A percentile compares a stretch with the other conserved stretches of the same genome.
Conservation (phyloP, 352 stramenopile genomes). For the Blastocystis sp. region DNA sequence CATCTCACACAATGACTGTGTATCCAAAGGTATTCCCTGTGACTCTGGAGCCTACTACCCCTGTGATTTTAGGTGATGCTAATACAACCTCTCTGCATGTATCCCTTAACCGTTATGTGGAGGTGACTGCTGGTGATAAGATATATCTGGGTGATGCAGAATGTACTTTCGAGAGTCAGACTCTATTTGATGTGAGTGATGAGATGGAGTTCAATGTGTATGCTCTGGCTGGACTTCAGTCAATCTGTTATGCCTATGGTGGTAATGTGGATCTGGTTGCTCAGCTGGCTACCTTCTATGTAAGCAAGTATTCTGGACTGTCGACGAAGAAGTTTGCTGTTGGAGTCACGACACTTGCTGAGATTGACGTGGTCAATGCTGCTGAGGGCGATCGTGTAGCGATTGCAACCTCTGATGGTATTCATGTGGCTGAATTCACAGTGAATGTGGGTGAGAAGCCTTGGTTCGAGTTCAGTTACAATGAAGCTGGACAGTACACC, state of each 20-base stretch:
- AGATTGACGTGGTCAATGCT: slow-evolving; percentile 26
- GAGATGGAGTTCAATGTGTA: neutral
- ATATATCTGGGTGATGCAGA: neutral
- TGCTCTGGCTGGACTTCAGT: slow-evolving; percentile 11
- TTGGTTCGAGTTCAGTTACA: neutral
- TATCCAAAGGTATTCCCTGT: slow-evolving; percentile 20
- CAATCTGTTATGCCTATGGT: slow-evolving; percentile 38
- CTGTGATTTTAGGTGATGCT: neutral
- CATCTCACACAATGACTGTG: slow-evolving; percentile 12
- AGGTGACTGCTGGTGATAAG: neutral
- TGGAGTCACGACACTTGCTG: neutral
- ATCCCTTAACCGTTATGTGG: neutral
- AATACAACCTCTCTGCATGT: neutral
- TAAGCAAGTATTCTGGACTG: slow-evolving; percentile 31
- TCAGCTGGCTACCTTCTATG: slow-evolving; percentile 13
- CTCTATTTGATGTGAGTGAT: neutral
- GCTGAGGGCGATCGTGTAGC: neutral
- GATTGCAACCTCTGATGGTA: neutral
- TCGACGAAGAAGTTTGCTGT: slow-evolving; percentile 21
- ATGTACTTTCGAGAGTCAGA: neutral
- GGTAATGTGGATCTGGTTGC: neutral
- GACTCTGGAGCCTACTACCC: slow-evolving; percentile 8
- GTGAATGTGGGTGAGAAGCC: neutral
- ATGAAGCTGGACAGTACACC: neutral
- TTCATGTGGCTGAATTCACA: neutral